phyloP scores from a whole-genome alignment of 2,329 filamentous ascomycete species.

The Trichoderma hamatum region DNA sequence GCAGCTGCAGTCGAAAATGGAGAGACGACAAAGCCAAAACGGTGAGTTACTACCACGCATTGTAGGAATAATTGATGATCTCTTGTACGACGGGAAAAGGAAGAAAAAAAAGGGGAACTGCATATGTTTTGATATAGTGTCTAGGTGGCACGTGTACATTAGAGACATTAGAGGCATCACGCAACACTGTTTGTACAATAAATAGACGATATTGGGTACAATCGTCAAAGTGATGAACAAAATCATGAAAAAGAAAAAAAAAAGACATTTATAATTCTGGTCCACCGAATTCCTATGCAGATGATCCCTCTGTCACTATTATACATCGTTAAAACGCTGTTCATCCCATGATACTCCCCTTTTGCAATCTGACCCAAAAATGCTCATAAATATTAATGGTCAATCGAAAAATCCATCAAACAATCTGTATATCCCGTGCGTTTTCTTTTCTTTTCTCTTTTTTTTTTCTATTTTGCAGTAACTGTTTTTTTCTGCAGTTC shows the following conservation, averaged over 20 bases:
- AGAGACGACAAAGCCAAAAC: conserved; percentile 30
- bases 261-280: conserved; percentile 11
- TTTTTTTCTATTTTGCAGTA: neutral
- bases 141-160: conserved; percentile 19
- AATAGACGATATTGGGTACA: conserved; percentile 19
- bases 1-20: conserved; percentile 32
- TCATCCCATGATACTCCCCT: neutral
- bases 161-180: conserved; percentile 16
- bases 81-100: neutral
- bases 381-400: neutral
- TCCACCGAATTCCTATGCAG: conserved; percentile 3
- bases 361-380: conserved; percentile 9
- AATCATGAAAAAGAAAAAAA: conserved; percentile 1
- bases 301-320: conserved; percentile 19
- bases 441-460: neutral
- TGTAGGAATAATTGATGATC: conserved; percentile 17
- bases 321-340: conserved; percentile 20
- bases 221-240: conserved; percentile 6
- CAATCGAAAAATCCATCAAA: neutral
- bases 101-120: neutral
- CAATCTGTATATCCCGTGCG: conserved; percentile 21
- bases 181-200: conserved; percentile 25
- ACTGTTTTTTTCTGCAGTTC: neutral
- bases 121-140: conserved; percentile 8
- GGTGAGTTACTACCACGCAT: conserved; percentile 5